Evolutionary conservation across 352 stramenopile genomes (phyloP).

Genomic region (Phytopythium mirpurense): DNA sequence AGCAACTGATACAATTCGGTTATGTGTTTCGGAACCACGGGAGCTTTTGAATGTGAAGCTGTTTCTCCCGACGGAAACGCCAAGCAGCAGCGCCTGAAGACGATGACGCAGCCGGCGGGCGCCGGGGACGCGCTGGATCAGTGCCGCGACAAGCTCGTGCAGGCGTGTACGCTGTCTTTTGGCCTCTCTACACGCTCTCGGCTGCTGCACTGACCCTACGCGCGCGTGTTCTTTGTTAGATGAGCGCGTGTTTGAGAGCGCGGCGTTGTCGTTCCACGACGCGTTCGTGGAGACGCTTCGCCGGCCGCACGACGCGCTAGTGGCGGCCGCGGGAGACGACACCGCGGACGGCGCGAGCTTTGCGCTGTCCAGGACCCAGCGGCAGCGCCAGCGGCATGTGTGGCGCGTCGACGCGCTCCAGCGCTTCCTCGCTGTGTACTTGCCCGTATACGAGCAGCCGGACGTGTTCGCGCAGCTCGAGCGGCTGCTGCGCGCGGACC

Average conservation of each 20-base stretch:
- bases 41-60: too few species aligned
- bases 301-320: conserved; percentile 14
- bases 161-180: conserved; percentile 4
- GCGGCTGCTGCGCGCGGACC: conserved; percentile 2
- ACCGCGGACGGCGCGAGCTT: not conserved
- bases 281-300: conserved; percentile 31
- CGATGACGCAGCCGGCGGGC: not conserved
- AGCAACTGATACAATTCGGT: too few species aligned
- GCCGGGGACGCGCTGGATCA: conserved; percentile 1
- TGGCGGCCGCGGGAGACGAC: conserved; percentile 4
- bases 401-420: conserved; percentile 24
- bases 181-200: too few species aligned
- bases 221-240: not conserved
- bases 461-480: conserved; percentile 20
- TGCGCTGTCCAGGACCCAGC: conserved; percentile 6
- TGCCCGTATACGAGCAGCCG: conserved; percentile 28
- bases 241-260: conserved; percentile 6
- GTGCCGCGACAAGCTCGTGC: conserved; percentile 2
- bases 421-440: conserved; percentile 25
- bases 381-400: conserved; percentile 2
- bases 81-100: not conserved
- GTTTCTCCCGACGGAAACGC: too few species aligned
- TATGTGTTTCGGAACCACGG: too few species aligned
- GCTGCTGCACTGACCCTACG: too few species aligned
- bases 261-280: conserved; percentile 29